Evolutionary conservation across 495 filamentous ascomycete genomes (phyloP).

Genomic region (Podospora australis): DNA sequence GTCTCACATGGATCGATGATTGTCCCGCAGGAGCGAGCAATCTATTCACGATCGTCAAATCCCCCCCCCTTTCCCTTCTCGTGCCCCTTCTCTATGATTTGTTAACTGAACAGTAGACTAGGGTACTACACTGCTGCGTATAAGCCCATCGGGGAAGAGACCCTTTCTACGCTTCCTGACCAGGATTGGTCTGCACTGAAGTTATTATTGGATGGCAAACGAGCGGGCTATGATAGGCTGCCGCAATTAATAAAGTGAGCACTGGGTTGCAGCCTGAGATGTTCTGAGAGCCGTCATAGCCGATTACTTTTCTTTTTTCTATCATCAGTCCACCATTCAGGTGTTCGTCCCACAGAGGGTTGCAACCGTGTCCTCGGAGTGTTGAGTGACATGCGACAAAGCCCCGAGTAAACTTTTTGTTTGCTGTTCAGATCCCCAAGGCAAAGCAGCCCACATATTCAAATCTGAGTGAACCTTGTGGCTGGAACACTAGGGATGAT

Average conservation of each 20-base stretch:
- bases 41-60: background rate
- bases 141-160: background rate
- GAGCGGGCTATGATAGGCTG: slow-evolving; percentile 1
- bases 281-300: background rate
- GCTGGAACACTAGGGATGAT: too few relatives aligned
- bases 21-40: background rate
- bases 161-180: background rate
- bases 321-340: too few relatives aligned
- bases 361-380: too few relatives aligned
- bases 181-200: background rate
- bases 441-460: too few relatives aligned
- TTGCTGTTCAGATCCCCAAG: too few relatives aligned
- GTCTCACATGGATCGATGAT: slow-evolving; percentile 2
- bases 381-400: too few relatives aligned
- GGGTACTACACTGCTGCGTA: background rate
- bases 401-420: too few relatives aligned
- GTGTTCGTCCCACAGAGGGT: too few relatives aligned
- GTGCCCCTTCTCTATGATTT: too few relatives aligned
- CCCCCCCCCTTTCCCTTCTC: background rate
- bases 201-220: background rate
- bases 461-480: too few relatives aligned
- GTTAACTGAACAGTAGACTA: too few relatives aligned
- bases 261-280: background rate
- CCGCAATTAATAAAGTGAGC: too few relatives aligned
- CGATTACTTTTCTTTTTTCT: background rate